phyloP scores from a whole-genome alignment of 2,329 filamentous ascomycete genomes.

The Geosmithia flava region DNA sequence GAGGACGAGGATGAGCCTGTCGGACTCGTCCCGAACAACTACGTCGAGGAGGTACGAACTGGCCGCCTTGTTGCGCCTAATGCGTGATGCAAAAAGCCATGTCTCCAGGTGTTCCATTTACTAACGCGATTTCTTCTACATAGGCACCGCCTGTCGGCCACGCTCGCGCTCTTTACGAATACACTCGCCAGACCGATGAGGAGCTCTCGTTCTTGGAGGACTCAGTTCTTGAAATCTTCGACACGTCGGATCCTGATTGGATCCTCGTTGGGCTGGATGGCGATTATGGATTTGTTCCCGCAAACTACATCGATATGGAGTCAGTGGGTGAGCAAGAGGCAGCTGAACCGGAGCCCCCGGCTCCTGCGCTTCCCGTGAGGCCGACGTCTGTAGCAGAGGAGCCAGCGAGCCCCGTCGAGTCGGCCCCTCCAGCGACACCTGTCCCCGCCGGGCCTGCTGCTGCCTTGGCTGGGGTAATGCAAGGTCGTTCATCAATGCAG shows the following conservation, averaged over 20 bases:
- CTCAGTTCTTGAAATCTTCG: conserved; percentile 70
- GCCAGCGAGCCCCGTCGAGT: conserved; percentile 17
- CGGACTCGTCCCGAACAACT: conserved; percentile 86
- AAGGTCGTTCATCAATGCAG: conserved; percentile 25
- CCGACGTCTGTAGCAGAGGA: conserved; percentile 19
- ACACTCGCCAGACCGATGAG: conserved; percentile 92
- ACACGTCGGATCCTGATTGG: conserved; percentile 90
- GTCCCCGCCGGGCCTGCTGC: conserved; percentile 33
- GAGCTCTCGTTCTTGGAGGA: conserved; percentile 94
- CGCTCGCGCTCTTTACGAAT: conserved; percentile 95
- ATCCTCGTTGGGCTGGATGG: conserved; percentile 75
- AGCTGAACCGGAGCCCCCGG: conserved; percentile 17
- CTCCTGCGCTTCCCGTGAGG: conserved; percentile 31
- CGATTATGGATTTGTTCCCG: conserved; percentile 87
- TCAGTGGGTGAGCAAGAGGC: conserved; percentile 26
- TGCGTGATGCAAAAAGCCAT: not conserved
- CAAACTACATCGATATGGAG: conserved; percentile 84
- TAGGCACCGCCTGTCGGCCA: conserved; percentile 54
- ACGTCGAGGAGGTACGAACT: conserved; percentile 67
- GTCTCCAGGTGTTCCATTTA: conserved; percentile 2
- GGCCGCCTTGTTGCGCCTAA: not conserved
- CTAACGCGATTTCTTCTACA: conserved; percentile 1
- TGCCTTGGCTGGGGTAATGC: conserved; percentile 44
- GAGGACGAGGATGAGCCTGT: conserved; percentile 87
- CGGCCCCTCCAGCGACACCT: conserved; percentile 4